Conservation (phyloP, 2,329 filamentous ascomycete species). For the Sclerotinia trifoliorum region DNA sequence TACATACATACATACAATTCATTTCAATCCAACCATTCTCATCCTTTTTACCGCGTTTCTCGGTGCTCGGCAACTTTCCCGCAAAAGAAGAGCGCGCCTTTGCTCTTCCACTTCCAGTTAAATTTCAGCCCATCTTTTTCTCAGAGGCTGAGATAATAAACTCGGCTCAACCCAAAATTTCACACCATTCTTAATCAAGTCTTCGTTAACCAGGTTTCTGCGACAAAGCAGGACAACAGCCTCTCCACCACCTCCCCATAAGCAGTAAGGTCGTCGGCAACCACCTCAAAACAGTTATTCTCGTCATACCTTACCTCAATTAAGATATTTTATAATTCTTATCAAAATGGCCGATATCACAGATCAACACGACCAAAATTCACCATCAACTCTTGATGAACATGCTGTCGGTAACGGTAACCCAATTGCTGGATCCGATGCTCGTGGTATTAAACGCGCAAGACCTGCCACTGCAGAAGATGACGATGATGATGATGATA, state of each 20-base stretch:
- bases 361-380: slow-evolving; percentile 73
- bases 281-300: slow-evolving; percentile 40
- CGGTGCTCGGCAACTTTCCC: slow-evolving; percentile 9
- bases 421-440: slow-evolving; percentile 52
- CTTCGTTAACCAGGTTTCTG: slow-evolving; percentile 39
- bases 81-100: slow-evolving; percentile 13
- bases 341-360: slow-evolving; percentile 73
- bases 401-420: slow-evolving; percentile 74
- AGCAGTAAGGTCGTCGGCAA: slow-evolving; percentile 42
- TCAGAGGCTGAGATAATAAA: slow-evolving; percentile 16
- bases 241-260: slow-evolving; percentile 37
- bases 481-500: slow-evolving; percentile 96
- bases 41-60: slow-evolving; percentile 11
- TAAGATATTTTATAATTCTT: slow-evolving; percentile 21
- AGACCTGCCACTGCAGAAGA: slow-evolving; percentile 83
- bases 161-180: slow-evolving; percentile 34
- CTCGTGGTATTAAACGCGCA: slow-evolving; percentile 84
- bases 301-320: slow-evolving; percentile 40
- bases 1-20: slow-evolving; percentile 19
- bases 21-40: slow-evolving; percentile 17
- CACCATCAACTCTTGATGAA: slow-evolving; percentile 72
- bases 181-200: slow-evolving; percentile 40
- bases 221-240: slow-evolving; percentile 40
- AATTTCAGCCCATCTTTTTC: slow-evolving; percentile 22
- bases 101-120: slow-evolving; percentile 18